These are phyloP conservation scores for Fusarium praegraminearum DNA, from an alignment of 2,329 filamentous ascomycete genomes.

Conservation along the genomic window DNA sequence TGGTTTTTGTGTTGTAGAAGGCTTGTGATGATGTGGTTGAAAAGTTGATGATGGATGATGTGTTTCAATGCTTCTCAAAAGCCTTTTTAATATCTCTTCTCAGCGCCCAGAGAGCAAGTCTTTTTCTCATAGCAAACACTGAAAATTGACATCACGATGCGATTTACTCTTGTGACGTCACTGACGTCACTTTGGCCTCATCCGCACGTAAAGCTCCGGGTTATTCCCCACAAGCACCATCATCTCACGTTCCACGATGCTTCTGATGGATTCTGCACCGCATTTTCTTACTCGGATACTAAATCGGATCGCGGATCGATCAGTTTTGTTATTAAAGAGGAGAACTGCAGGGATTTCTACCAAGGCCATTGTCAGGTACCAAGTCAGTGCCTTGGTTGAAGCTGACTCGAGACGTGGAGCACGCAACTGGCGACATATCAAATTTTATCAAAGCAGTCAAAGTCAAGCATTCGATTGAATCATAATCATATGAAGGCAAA, in stretches of 20 bases:
- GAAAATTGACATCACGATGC: constrained; percentile 25
- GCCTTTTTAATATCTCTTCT: constrained; percentile 29
- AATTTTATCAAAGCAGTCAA: constrained; percentile 14
- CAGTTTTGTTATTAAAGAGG: constrained; percentile 3
- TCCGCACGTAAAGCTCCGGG: constrained; percentile 35
- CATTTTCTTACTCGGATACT: constrained; percentile 6
- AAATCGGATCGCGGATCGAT: constrained; percentile 25
- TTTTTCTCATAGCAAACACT: constrained; percentile 2
- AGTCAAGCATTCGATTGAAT: constrained; percentile 7
- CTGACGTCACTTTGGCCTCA: constrained; percentile 40
- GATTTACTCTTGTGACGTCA: constrained; percentile 43
- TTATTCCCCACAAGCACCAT: constrained; percentile 34
- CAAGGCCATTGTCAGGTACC: constrained; percentile 25
- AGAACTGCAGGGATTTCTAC: constrained; percentile 18
- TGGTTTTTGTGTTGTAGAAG: constrained; percentile 7
- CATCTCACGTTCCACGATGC: constrained; percentile 7
- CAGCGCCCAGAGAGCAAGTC: not conserved
- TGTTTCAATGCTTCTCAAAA: constrained; percentile 6
- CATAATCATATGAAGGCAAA: not conserved
- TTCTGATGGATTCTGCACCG: constrained; percentile 30
- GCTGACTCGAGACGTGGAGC: constrained; percentile 10
- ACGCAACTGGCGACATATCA: constrained; percentile 13
- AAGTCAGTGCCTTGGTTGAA: constrained; percentile 20
- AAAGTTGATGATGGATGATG: not conserved
- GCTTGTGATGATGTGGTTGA: constrained; percentile 4